Base-by-base conservation (phyloP, 2,329 filamentous ascomycete genomes). In the Colletotrichum magnum region DNA sequence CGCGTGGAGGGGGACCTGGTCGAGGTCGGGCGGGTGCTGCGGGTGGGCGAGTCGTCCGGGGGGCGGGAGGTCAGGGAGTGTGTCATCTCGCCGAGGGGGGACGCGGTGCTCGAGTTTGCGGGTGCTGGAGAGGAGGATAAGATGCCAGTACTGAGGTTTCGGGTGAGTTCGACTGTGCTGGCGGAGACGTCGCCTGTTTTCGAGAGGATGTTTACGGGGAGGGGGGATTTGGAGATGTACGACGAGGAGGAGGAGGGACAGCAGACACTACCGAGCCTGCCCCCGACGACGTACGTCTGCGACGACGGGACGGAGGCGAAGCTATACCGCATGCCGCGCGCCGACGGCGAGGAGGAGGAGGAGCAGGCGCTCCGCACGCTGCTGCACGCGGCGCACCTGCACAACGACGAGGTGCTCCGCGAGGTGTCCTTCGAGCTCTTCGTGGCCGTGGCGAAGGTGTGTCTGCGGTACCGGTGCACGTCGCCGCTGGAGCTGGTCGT, bases 161-260 rank as follows among this genome's bases (percentile, higher is more conserved):
- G 85, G 6, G 85, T 88, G 6, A 86, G 85, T 0, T 87, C 85
- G 1, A 79, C 83, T 70, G 80, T 86, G 75, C 75, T 88, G 15
- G 80, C 84, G 4, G 84, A 87, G 74, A 83, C 83, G 0, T 88
- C 87, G 13, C 84, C 85, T 6, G 80, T 88, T 4, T 88, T 88
- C 69, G 81, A 82, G 0, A 79, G 82, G 48, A 84, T 87, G 75
- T 85, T 88, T 18, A 72, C 76, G 1, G 77, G 77, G 0, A 74
- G 76, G 56, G 53, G 76, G 9, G 73, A 75, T 6, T 0, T 60
- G 3, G 51, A 68, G 10, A 52, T 79, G 0, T 75, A 81, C 64
- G 81, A 82, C n/a, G 77, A 79, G 7, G 79, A 80, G 3, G 79
- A 82, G 5, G 69, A 74, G 5, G 71, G 74, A 2, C 21, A 24